Conservation (phyloP, 768 basidiomycete species). For the Cubamyces lactineus region DNA sequence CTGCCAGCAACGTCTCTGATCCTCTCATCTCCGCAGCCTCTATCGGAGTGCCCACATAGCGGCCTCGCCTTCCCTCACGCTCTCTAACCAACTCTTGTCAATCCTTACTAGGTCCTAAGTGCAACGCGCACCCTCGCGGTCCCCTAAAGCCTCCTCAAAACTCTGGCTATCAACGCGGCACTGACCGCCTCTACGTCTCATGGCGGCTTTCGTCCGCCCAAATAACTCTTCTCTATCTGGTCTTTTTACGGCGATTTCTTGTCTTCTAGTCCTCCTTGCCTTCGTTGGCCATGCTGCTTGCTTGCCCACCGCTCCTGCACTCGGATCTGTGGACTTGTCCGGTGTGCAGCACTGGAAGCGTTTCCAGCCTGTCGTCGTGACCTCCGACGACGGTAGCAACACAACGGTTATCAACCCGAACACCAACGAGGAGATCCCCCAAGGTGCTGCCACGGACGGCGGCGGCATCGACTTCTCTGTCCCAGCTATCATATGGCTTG, state of each 20-base stretch:
- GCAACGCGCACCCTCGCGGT: conserved; percentile 2
- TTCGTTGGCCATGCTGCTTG: conserved; percentile 9
- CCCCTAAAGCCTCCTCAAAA: not conserved
- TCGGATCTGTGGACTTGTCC: not conserved
- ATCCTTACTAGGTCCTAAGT: conserved; percentile 15
- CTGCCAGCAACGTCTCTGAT: conserved; percentile 9
- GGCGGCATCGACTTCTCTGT: conserved; percentile 49
- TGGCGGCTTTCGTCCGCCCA: conserved; percentile 26
- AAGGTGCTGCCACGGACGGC: conserved; percentile 63
- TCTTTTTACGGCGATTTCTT: conserved; percentile 19
- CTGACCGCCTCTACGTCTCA: conserved; percentile 14
- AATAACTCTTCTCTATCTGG: not conserved
- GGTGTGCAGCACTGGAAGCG: conserved; percentile 11
- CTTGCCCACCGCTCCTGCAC: conserved; percentile 9
- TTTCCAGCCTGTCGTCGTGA: conserved; percentile 15
- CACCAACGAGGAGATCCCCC: conserved; percentile 49
- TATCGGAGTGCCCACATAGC: not conserved
- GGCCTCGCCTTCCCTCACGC: conserved; percentile 7
- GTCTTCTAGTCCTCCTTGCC: conserved; percentile 20
- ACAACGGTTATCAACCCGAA: conserved; percentile 46
- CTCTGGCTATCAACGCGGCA: conserved; percentile 6
- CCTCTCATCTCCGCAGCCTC: not conserved
- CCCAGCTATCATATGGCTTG: conserved; percentile 61
- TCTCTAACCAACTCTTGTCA: conserved; percentile 21
- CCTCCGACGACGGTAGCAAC: conserved; percentile 39